Evolutionary conservation across 495 filamentous ascomycete genomes (phyloP), one percentile per base, ranked within the genome.

Genomic region (Neurospora sp.): DNA sequence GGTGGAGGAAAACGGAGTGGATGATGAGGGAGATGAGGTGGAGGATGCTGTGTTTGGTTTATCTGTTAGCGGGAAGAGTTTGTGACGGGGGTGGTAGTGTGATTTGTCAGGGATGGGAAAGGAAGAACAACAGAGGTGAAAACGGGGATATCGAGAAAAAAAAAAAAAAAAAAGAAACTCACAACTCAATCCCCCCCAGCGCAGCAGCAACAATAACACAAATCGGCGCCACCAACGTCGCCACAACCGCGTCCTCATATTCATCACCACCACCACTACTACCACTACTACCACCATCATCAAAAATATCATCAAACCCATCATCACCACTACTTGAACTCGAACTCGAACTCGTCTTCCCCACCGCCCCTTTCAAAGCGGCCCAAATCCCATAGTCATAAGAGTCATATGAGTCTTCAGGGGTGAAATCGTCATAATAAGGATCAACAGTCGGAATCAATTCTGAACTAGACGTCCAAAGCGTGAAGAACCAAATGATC

Each of bases 131-230:
- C 43, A 9, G n/a, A 21, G n/a, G 43, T 8, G 43, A 24, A 45
- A 45, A 45, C 19, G 42, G 19, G 40, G 19, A 45, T n/a, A n/a
- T 19, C 0, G 19, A 45, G 42, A 0, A 19, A 10, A 1, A 6
- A 36, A 19, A 1, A 40, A 39, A 13, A 72, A 74, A 39, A 19
- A 10, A 39, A 28, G 40, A 4, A 39, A 78, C 83, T 73, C 79
- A 86, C 85, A 85, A 84, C 48, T 85, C 76, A 0, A 87, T 10
- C 43, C 78, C 84, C 19, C 84, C 85, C 17, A 86, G 31, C 0
- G 24, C 70, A 5, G 74, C 73, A 13, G 73, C 75, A 9, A 42
- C 71, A 3, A 40, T 75, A 80, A 75, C 24, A 39, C 69, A 70
- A 59, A 28, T 78, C 73, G 36, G 71, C 76, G 19, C 54, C 28